Evolutionary conservation across 495 filamentous ascomycete genomes (phyloP), one percentile per base, ranked within the genome.

Genomic region (Bacidia rubella): DNA sequence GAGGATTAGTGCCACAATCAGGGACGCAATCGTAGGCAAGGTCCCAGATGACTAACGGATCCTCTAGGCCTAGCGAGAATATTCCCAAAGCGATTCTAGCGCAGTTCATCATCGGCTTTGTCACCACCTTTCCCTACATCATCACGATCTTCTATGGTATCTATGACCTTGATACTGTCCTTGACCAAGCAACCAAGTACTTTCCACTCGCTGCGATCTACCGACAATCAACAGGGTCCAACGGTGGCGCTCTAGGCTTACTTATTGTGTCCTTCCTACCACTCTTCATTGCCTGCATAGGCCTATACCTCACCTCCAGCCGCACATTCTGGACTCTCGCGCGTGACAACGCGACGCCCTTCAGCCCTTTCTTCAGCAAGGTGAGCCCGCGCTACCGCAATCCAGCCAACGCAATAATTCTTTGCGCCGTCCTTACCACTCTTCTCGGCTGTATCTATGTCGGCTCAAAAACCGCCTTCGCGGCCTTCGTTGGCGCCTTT

Each of bases 261-360:
- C 68, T 90, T 23, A 71, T 89, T 57, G 73, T 92, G 48, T 67
- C 83, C 52, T 79, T 85, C 63, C 62, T 85, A 3, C 76, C 80
- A 1, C 79, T 79, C 12, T 25, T 86, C 46, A 51, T 51, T 24
- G 50, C 48, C 17, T 40, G 49, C 3, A 26, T 59, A 5, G 86
- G 84, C 12, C 82, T 79, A 29, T 79, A 83, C 35, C 70, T 90
- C 51, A 90, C 85, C 22, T 78, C 79, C 45, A 82, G 85, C n/a
- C 80, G 87, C n/a, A 82, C 80, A n/a, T 79, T 85, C 57, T 94
- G 87, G 87, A 81, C 85, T 2, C 74, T 94, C 11, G 78, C 84
- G 29, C 80, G 87, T 29, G 87, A 94, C 63, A 73, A 79, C 15
- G 73, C 71, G 11, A 74, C 70, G 3, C 73, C 72, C 0, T 76